Evolutionary conservation across 768 basidiomycete species (phyloP), one percentile per base, ranked within the genome.

Genomic region (Epithele typhae): DNA sequence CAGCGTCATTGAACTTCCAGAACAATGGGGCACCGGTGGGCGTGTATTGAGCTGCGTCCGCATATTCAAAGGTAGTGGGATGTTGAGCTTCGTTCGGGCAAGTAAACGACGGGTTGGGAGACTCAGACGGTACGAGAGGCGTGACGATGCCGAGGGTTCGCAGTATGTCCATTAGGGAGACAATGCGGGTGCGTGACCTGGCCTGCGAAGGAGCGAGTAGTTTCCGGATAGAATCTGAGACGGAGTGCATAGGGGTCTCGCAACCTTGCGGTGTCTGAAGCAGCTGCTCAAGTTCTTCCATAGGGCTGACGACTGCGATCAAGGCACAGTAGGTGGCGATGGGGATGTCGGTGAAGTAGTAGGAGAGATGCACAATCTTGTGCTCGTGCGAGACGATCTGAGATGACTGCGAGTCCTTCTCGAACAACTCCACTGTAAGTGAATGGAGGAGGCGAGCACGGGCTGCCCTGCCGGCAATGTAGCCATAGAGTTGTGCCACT

Each of bases 401-500:
- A 2, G 66, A 48, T 14, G 75, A 76, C 11, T 65, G 44, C 21
- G 62, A 49, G 1, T 48, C 46, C 9, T 57, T 59, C 51, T 78
- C 73, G 41, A 89, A 68, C 5, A 72, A 67, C 19, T 66, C 60
- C 25, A 84, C 67, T 21, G 71, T 70, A 37, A 72, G 69, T 21
- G 84, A 64, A 57, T 92, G 87, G 1, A 90, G 65, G 48, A 78
- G 72, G 22, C 80, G 77, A 15, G 79, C 77, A 36, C 92, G 76
- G 1, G 80, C 67, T 24, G 75, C 73, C 56, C 81, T 82, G 12
- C 84, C 89, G 12, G 78, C 69, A 36, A 85, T 75, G 63, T 77
- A 90, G 12, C 90, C 92, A 59, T 87, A 87, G 23, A 79, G 53
- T 53, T 92, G 88, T 2, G 79, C 74, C n/a, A 84, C 58, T 2